These are phyloP conservation scores for Solanum ahanhuiri DNA, from an alignment of 257 asterid genomes.

Conservation along the genomic window DNA sequence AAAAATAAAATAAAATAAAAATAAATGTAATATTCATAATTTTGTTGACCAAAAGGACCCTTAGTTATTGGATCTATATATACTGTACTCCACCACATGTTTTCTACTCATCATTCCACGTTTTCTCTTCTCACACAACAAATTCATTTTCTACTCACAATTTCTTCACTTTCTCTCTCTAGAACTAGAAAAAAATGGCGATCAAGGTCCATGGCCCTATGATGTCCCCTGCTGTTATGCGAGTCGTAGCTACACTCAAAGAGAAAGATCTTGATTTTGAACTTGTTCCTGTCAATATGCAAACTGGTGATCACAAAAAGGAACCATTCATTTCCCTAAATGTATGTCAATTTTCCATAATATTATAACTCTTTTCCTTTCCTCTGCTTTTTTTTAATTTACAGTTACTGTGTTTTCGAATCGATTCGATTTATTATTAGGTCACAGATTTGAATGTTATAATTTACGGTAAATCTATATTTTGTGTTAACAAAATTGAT, in stretches of 20 bases:
- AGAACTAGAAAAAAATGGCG: neutral
- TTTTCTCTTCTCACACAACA: neutral
- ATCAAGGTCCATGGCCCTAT: conserved; percentile 16
- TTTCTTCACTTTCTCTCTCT: neutral
- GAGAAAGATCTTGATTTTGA: conserved; percentile 20
- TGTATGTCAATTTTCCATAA: neutral
- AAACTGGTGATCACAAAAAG: conserved; percentile 13
- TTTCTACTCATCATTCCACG: neutral
- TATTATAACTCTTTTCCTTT: too few species aligned
- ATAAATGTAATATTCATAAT: too few species aligned
- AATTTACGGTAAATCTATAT: too few species aligned
- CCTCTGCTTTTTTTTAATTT: too few species aligned
- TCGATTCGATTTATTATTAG: too few species aligned
- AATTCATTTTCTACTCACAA: neutral
- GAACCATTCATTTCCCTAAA: conserved; percentile 24
- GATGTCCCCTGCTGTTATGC: conserved; percentile 7
- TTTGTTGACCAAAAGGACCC: neutral
- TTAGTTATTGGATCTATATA: neutral
- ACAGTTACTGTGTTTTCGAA: too few species aligned
- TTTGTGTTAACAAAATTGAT: too few species aligned
- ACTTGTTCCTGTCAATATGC: neutral
- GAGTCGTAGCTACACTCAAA: conserved; percentile 7
- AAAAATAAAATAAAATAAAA: too few species aligned
- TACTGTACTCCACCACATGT: neutral
- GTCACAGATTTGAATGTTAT: too few species aligned